Evolutionary conservation across 495 filamentous ascomycete genomes (phyloP), one percentile per base, ranked within the genome.

Genomic region (Aspergillus cavernicola): DNA sequence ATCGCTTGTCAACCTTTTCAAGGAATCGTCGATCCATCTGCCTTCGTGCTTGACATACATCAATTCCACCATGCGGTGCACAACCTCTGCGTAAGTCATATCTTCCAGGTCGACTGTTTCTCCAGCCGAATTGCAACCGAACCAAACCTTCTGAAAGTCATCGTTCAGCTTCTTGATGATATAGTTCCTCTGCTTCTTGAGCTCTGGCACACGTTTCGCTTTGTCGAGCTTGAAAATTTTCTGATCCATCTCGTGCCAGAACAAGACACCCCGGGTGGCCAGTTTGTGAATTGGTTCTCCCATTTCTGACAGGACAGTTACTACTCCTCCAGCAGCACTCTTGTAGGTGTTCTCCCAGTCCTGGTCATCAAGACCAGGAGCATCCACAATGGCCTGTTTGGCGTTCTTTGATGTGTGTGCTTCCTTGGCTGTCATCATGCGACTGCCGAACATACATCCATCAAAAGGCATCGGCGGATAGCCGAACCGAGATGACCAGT

Each of bases 91-190:
- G 52, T 98, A 98, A 5, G 92, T 97, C 93, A 98, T 97, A 61
- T 98, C 93, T 68, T 97, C 92, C 1, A 98, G 84, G 58, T 97
- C 93, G 15, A 96, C 90, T 6, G 87, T 85, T 70, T 95, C 64
- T 9, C 70, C 70, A 26, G 79, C 79, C 59, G 86, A 79, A 70
- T 97, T 96, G 56, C 88, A 83, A 42, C 92, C 93, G 66, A 98
- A 98, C 93, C 93, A 98, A 2, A 95, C 90, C 74, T 98, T 98
- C 59, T 96, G 91, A 75, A 95, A 98, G 71, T 98, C 92, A 61
- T 90, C 90, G 59, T 98, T 97, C 55, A 98, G 85, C 71, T 95
- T 96, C 76, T 88, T 85, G 74, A 97, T 98, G 70, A 98, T 97
- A 67, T 97, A 88, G 35, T 92, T 87, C 20, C 90, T 84, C 61